Evolutionary conservation across 768 basidiomycete species (phyloP).

Genomic region (Agaricus subrufescens): DNA sequence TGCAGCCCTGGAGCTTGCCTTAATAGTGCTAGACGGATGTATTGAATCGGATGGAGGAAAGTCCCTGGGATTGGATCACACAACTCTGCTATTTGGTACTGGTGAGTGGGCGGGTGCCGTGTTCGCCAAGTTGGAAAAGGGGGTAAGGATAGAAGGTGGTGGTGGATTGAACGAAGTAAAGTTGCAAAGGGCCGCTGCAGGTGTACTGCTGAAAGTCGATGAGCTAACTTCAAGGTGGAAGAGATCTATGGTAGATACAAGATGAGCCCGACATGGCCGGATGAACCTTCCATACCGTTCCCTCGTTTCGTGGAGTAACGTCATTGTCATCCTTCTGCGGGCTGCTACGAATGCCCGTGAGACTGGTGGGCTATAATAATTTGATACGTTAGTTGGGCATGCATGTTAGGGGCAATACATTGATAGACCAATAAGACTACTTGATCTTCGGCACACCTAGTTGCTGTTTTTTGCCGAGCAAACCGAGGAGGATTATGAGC

Average conservation of each 20-base stretch:
- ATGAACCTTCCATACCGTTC: no score
- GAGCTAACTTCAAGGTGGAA: slow-evolving; percentile 25
- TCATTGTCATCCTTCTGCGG: no score
- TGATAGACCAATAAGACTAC: no score
- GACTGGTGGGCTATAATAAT: no score
- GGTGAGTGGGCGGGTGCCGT: slow-evolving; percentile 80
- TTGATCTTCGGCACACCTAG: no score
- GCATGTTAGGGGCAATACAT: no score
- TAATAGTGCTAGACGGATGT: slow-evolving; percentile 72
- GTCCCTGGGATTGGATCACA: slow-evolving; percentile 70
- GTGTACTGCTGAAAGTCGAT: slow-evolving; percentile 78
- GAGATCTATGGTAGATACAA: slow-evolving; percentile 22
- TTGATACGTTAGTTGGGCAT: no score
- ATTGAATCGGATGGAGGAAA: slow-evolving; percentile 75
- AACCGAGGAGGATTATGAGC: no score
- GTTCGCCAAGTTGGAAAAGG: slow-evolving; percentile 61
- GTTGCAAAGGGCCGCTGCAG: slow-evolving; percentile 68
- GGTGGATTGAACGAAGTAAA: slow-evolving; percentile 63
- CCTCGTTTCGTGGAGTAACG: no score
- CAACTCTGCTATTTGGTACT: slow-evolving; percentile 59
- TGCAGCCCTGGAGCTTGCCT: slow-evolving; percentile 70
- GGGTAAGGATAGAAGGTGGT: slow-evolving; percentile 53
- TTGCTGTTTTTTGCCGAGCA: no score
- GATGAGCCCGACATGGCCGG: slow-evolving; percentile 2
- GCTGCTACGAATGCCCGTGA: no score